Percentiles rank a stretch among this genome's conserved stretches.
These are phyloP conservation scores for Blastocystis sp. DNA, from an alignment of 352 stramenopile genomes.

Conservation along the genomic window DNA sequence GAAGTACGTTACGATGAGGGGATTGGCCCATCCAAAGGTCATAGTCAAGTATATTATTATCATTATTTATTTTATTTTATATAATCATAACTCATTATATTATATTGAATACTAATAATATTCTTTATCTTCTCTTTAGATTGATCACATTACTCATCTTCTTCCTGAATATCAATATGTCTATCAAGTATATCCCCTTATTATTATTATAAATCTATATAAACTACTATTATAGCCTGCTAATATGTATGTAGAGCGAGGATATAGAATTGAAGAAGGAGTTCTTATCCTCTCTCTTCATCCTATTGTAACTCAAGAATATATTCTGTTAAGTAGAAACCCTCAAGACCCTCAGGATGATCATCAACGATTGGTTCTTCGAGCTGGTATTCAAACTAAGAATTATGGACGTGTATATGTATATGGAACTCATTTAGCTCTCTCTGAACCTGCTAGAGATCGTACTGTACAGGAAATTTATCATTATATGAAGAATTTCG, in stretches of 20 bases:
- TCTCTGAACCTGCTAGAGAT: slow-evolving; percentile 57
- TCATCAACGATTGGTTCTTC: slow-evolving; percentile 62
- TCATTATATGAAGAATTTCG: slow-evolving; percentile 54
- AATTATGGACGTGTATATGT: slow-evolving; percentile 56
- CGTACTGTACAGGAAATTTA: slow-evolving; percentile 61
- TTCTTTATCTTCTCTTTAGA: not conserved
- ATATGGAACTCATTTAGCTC: slow-evolving; percentile 62
- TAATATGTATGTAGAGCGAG: slow-evolving; percentile 33
- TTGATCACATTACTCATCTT: slow-evolving; percentile 48
- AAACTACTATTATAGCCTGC: too few species aligned
- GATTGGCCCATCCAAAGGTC: too few species aligned
- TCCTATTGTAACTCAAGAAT: slow-evolving; percentile 55
- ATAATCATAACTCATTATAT: too few species aligned
- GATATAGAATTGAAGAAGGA: slow-evolving; percentile 59
- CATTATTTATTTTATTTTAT: too few species aligned
- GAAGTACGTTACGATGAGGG: slow-evolving; percentile 61
- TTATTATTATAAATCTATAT: slow-evolving; percentile 50
- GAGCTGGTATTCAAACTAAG: slow-evolving; percentile 53
- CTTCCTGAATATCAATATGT: slow-evolving; percentile 59
- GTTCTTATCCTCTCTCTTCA: slow-evolving; percentile 59
- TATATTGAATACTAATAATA: too few species aligned
- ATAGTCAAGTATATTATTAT: too few species aligned
- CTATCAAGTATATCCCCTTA: slow-evolving; percentile 59
- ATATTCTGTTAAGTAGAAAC: slow-evolving; percentile 57
- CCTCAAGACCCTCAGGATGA: slow-evolving; percentile 61